Evolutionary conservation across 225 moss, liverwort and hornwort species (phyloP).

Genomic region (Pseudisothecium myosuroides): DNA sequence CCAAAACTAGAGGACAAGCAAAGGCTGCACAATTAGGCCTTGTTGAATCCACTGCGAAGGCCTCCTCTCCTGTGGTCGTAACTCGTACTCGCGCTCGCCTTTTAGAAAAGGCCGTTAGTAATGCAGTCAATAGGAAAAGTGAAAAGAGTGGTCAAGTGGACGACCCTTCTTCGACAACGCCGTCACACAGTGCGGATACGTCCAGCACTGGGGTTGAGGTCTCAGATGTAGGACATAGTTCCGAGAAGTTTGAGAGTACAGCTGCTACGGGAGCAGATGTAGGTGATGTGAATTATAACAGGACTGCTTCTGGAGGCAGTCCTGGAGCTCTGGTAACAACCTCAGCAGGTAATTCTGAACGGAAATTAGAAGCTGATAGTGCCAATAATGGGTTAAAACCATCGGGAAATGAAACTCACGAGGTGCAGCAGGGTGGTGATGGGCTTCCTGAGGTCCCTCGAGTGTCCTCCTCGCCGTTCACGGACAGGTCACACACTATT

Average conservation of each 20-base stretch:
- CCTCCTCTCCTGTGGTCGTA: constrained; percentile 23
- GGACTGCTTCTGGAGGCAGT: constrained; percentile 1
- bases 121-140: constrained; percentile 10
- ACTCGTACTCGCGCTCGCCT: constrained; percentile 42
- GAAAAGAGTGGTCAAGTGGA: constrained; percentile 10
- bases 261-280: constrained; percentile 12
- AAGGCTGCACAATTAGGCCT: constrained; percentile 44
- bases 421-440: constrained; percentile 7
- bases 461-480: constrained; percentile 3
- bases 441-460: constrained; percentile 1
- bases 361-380: constrained; percentile 1
- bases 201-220: constrained; percentile 25
- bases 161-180: constrained; percentile 1
- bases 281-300: neutral
- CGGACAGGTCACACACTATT: neutral
- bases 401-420: neutral
- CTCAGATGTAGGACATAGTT: constrained; percentile 11
- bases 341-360: constrained; percentile 1
- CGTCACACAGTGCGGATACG: constrained; percentile 16
- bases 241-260: constrained; percentile 18
- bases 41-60: constrained; percentile 12
- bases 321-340: neutral
- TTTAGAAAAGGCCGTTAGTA: constrained; percentile 23
- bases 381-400: neutral
- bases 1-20: constrained; percentile 54